These are phyloP conservation scores for Vitis cinerea DNA, from an alignment of 164 flowering plant genomes.

Conservation along the genomic window DNA sequence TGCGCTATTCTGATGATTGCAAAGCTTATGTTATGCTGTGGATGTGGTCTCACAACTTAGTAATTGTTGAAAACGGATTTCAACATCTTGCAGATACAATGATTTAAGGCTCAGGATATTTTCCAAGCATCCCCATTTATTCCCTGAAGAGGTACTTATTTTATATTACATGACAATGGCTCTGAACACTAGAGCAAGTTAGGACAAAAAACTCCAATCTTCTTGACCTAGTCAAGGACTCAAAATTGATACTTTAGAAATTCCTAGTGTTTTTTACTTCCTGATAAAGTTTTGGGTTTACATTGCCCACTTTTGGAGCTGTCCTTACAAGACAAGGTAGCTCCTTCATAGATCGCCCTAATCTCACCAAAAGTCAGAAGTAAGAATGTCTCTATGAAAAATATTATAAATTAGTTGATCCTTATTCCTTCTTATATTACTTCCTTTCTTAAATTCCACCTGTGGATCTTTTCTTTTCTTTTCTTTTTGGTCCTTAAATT, in stretches of 20 bases:
- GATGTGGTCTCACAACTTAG: not conserved
- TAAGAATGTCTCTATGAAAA: too few species aligned
- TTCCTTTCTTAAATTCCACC: too few species aligned
- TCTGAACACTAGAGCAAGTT: not conserved
- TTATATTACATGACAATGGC: not conserved
- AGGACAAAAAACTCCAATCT: not conserved
- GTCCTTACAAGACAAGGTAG: too few species aligned
- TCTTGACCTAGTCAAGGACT: not conserved
- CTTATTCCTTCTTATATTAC: too few species aligned
- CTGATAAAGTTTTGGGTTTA: too few species aligned
- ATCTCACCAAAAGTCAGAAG: not conserved
- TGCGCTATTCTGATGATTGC: not conserved
- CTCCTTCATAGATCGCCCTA: too few species aligned
- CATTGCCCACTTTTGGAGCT: too few species aligned
- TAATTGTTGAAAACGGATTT: slow-evolving; percentile 5
- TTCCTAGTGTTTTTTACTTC: too few species aligned
- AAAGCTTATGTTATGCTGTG: not conserved
- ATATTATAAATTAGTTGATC: too few species aligned
- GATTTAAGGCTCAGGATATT: slow-evolving; percentile 84
- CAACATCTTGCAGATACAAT: slow-evolving; percentile 58
- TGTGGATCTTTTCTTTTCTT: too few species aligned
- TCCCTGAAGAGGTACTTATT: slow-evolving; percentile 79
- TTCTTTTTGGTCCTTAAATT: too few species aligned
- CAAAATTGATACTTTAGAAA: too few species aligned
- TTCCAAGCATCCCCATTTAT: slow-evolving; percentile 77